Evolutionary conservation across 2,329 filamentous ascomycete species (phyloP), one percentile per base, ranked within the genome.

Genomic region (Rhytidhysteron rufulum): DNA sequence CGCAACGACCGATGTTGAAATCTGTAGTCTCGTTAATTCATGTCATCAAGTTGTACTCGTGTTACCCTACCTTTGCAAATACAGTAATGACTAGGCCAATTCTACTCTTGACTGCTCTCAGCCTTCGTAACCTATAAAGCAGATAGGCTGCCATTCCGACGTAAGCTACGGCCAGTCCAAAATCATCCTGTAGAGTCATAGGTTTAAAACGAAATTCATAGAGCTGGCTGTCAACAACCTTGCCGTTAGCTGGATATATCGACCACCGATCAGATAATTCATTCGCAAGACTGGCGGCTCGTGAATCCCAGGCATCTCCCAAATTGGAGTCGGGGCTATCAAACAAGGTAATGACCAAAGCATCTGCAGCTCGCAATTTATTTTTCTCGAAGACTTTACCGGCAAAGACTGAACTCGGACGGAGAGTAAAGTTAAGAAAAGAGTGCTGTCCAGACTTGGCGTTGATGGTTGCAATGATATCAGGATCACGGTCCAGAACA

Each of bases 191-290:
- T 13, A 74, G 62, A 11, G 85, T 87, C 53, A 90, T 79, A 6
- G 86, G 86, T 21, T 80, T 80, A 56, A 88, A 88, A 44, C 84
- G 83, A 57, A 90, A 90, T 61, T 90, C 83, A 57, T 88, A 89
- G 1, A 88, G 71, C 40, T 82, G 79, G 49, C 75, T 83, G 19
- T 68, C 64, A 18, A 67, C 67, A 24, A 75, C 71, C 16, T 65
- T 67, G 7, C 79, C 81, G 48, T 81, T 72, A 1, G 70, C 55
- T 2, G 83, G 82, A 51, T 86, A 86, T 2, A 87, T 69, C 15
- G 77, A 75, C 80, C 85, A 88, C 43, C 75, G 72, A 24, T 74
- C 63, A 2, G 68, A 63, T 40, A 72, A 64, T 13, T 69, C 69
- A 3, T 66, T 47, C 3, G 79, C 74, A 18, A 88, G 66, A 4